Evolutionary conservation across 768 basidiomycete species (phyloP).

Genomic region (Cystobasidiopsis lactophilus): DNA sequence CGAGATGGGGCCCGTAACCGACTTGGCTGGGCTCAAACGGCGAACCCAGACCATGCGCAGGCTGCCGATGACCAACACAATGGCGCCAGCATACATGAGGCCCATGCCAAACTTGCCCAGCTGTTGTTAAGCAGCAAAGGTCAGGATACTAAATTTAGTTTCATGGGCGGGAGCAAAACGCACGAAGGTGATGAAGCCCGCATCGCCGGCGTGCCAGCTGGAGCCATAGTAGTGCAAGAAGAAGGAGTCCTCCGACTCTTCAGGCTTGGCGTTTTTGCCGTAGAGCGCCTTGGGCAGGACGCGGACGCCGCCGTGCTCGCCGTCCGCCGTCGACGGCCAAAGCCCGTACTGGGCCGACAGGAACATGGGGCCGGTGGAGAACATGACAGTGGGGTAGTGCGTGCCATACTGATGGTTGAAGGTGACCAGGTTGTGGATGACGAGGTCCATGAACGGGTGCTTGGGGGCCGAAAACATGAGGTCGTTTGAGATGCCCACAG

Average conservation of each 20-base stretch:
- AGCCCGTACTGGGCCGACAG: conserved; percentile 80
- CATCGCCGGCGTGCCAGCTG: conserved; percentile 95
- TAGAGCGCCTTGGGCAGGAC: conserved; percentile 92
- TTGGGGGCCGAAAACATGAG: conserved; percentile 71
- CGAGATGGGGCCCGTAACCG: not conserved
- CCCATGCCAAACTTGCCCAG: conserved; percentile 65
- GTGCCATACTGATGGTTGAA: conserved; percentile 87
- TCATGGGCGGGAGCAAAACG: not conserved
- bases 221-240: conserved; percentile 96
- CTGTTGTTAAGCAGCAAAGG: not conserved
- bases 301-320: conserved; percentile 36
- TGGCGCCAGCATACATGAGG: conserved; percentile 63
- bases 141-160: not conserved
- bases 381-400: conserved; percentile 99
- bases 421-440: conserved; percentile 68
- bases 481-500: conserved; percentile 93
- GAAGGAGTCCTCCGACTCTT: conserved; percentile 71
- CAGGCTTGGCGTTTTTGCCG: conserved; percentile 74
- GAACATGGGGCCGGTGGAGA: conserved; percentile 98
- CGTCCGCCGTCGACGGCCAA: conserved; percentile 28
- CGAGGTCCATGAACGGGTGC: conserved; percentile 76
- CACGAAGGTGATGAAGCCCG: conserved; percentile 86
- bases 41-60: conserved; percentile 26
- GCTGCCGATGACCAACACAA: conserved; percentile 47
- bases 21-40: too few species aligned